A percentile compares a stretch with the other conserved stretches of the same genome.
Evolutionary conservation across 1,139 yeast species (phyloP).

Genomic region (Pichia sorboxylosa): DNA sequence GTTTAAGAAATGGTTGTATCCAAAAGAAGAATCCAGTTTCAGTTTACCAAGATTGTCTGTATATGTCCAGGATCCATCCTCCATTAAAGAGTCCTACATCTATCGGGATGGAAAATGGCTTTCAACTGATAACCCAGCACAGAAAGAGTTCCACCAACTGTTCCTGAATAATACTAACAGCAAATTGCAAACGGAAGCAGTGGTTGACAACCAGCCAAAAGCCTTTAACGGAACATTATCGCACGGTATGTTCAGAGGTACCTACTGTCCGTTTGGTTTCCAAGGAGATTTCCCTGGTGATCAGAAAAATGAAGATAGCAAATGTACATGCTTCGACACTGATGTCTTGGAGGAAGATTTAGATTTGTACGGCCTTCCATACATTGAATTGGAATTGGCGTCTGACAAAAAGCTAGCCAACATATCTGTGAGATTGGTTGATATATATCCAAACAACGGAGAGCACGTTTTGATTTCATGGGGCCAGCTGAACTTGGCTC

Average conservation of each 20-base stretch:
- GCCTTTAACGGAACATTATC: constrained; percentile 25
- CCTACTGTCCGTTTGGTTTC: constrained; percentile 34
- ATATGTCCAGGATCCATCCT: constrained; percentile 29
- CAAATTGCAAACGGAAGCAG: constrained; percentile 3
- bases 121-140: constrained; percentile 15
- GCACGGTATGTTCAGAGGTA: constrained; percentile 32
- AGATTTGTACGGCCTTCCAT: constrained; percentile 29
- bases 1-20: constrained; percentile 28
- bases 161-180: constrained; percentile 7
- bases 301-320: constrained; percentile 29
- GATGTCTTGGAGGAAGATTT: constrained; percentile 16
- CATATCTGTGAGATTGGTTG: constrained; percentile 28
- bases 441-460: constrained; percentile 24
- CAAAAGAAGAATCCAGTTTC: constrained; percentile 17
- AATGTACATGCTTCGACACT: constrained; percentile 27
- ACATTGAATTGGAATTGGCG: constrained; percentile 22
- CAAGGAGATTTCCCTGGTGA: constrained; percentile 34
- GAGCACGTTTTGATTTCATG: constrained; percentile 29
- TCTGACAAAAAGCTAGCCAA: constrained; percentile 28
- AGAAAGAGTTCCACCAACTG: constrained; percentile 7
- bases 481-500: constrained; percentile 33
- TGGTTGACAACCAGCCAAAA: constrained; percentile 4
- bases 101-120: constrained; percentile 30
- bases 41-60: constrained; percentile 27
- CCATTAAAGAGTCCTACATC: constrained; percentile 25